Base-by-base conservation (phyloP, 2,329 filamentous ascomycete species). In the Cordyceps javanica region DNA sequence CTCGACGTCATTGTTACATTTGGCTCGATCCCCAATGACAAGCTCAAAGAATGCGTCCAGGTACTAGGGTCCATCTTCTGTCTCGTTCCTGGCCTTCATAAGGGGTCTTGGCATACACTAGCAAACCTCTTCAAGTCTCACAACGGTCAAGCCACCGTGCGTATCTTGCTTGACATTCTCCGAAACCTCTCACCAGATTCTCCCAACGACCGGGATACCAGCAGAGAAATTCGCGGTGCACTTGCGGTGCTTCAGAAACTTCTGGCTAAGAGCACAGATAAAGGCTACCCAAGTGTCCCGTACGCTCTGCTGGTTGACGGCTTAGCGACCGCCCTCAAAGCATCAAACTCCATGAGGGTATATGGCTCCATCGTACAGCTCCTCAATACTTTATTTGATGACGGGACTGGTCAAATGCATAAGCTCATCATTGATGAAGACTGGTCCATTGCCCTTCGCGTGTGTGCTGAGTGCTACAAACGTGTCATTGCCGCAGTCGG, bases 1-100 rank as follows among this genome's bases (percentile, higher is more conserved):
- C 80, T 91, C 59, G 82, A 90, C 66, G 80, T 85, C 10, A 81
- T 90, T 58, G 84, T 90, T 55, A 90, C 86, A 0, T 90, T 88
- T 67, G 85, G 86, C 4, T 81, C 84, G 34, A 83, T 92, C 46
- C 88, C 89, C 0, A 75, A 72, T 52, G 75, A 75, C 56, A 84
- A 82, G 59, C 76, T 91, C 41, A 80, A 80, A 63, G 78, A 80
- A 34, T 90, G 86, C 65, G 77, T 92, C 36, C 83, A 87, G 60
- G 81, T 91, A 3, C 75, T 92, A 55, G 87, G 87, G 64, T 87
- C 86, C 41, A 87, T 91, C 60, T 87, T 88, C 68, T 85, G 82
- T 60, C 76, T 89, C 52, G 81, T 91, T 2, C 73, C 75, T 13
- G 75, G 73, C 46, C 76, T 89, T 11, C 76, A 82, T 59, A 82